Conservation (phyloP, 768 basidiomycete species). For the Rhizopogon sp. region DNA sequence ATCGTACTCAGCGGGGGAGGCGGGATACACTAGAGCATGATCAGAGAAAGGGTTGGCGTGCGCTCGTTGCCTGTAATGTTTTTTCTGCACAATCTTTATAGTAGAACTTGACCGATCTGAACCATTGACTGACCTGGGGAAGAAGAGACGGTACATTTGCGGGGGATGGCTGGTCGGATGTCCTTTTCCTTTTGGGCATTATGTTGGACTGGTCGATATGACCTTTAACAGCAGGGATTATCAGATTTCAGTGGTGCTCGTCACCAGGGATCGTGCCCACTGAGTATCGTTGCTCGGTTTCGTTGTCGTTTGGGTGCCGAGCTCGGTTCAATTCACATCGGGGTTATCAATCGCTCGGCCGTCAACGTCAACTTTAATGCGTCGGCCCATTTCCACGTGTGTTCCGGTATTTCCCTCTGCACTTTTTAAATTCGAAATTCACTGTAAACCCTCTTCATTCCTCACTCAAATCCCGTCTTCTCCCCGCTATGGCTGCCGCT, state of each 20-base stretch:
- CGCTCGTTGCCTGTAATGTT: conserved; percentile 77
- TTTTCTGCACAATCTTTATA: conserved; percentile 49
- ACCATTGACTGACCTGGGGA: conserved; percentile 40
- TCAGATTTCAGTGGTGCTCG: too few relatives aligned
- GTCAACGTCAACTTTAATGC: neutral
- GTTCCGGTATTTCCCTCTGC: conserved; percentile 22
- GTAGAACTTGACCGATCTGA: neutral
- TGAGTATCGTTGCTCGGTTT: too few relatives aligned
- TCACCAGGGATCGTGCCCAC: too few relatives aligned
- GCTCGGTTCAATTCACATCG: too few relatives aligned
- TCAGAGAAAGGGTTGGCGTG: conserved; percentile 87
- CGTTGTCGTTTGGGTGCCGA: too few relatives aligned
- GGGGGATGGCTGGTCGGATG: neutral
- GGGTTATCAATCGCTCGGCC: too few relatives aligned
- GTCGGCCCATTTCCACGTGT: neutral
- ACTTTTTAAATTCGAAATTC: conserved; percentile 2
- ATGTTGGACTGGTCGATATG: neutral
- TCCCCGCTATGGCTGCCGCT: conserved; percentile 38
- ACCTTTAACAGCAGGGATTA: too few relatives aligned
- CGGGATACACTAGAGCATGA: conserved; percentile 84
- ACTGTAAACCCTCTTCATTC: neutral
- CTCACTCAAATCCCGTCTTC: neutral
- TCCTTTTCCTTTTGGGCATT: conserved; percentile 26
- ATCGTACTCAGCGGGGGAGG: conserved; percentile 69
- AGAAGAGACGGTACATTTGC: conserved; percentile 22